Percentiles rank a stretch among this genome's conserved stretches.
Evolutionary conservation across 2,329 filamentous ascomycete species (phyloP).

Genomic region (Diaporthe sp.): DNA sequence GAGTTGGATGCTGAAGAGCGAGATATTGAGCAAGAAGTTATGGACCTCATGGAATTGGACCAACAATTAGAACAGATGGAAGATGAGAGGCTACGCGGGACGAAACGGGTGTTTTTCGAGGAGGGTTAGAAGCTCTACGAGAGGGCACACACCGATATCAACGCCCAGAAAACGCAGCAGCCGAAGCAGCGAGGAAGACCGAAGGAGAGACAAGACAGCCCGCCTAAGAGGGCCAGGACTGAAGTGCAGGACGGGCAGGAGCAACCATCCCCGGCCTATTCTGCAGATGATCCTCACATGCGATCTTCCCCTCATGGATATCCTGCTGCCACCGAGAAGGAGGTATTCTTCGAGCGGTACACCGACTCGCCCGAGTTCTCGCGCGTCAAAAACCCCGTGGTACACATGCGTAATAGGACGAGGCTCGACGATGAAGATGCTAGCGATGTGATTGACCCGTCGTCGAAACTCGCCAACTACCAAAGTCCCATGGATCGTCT

Average conservation of each 20-base stretch:
- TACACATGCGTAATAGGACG: not conserved
- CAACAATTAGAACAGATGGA: slow-evolving; percentile 71
- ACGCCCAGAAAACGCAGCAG: not conserved
- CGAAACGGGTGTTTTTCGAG: slow-evolving; percentile 68
- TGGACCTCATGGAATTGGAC: slow-evolving; percentile 77
- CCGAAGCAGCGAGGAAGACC: not conserved
- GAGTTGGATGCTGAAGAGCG: slow-evolving; percentile 62
- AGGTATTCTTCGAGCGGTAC: slow-evolving; percentile 38
- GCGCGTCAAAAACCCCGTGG: slow-evolving; percentile 36
- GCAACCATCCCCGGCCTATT: not conserved
- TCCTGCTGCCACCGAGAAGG: slow-evolving; percentile 22
- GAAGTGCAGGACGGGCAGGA: slow-evolving; percentile 6
- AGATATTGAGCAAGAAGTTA: slow-evolving; percentile 71
- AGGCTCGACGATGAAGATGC: slow-evolving; percentile 16
- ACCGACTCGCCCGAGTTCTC: slow-evolving; percentile 37
- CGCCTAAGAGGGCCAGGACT: slow-evolving; percentile 10
- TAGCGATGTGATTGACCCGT: slow-evolving; percentile 5
- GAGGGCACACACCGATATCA: slow-evolving; percentile 42
- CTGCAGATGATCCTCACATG: not conserved
- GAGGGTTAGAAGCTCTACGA: slow-evolving; percentile 50
- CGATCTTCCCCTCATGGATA: not conserved
- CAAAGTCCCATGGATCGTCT: slow-evolving; percentile 26
- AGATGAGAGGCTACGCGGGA: slow-evolving; percentile 60
- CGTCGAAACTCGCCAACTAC: slow-evolving; percentile 31
- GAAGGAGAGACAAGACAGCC: not conserved